Percentiles rank a stretch among this genome's conserved stretches.
Conservation (phyloP, 1,284 basidiomycete genomes). For the Agroathelia rolfsii region DNA sequence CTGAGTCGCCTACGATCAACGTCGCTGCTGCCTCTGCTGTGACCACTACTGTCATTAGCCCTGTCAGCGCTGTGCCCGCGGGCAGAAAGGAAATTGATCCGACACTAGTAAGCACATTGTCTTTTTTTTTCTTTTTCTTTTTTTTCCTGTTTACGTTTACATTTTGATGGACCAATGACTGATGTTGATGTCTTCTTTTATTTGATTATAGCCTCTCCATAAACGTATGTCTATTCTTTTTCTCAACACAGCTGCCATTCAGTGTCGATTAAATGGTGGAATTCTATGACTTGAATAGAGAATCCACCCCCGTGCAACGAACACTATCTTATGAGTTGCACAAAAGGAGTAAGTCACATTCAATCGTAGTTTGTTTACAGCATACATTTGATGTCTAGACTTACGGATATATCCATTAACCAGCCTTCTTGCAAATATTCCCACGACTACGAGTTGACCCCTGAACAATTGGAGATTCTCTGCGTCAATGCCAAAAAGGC, state of each 20-base stretch:
- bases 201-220: slow-evolving; percentile 33
- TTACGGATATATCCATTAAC: slow-evolving; percentile 10
- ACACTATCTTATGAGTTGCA: slow-evolving; percentile 68
- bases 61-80: too few relatives aligned
- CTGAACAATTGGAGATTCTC: slow-evolving; percentile 56
- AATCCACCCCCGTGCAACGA: slow-evolving; percentile 74
- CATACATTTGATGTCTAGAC: slow-evolving; percentile 2
- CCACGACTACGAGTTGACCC: slow-evolving; percentile 61
- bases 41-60: too few relatives aligned
- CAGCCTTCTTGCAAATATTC: slow-evolving; percentile 71
- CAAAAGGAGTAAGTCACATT: slow-evolving; percentile 50
- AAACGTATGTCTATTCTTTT: slow-evolving; percentile 29
- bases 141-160: too few relatives aligned
- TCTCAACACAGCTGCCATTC: slow-evolving; percentile 10
- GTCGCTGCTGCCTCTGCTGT: slow-evolving; percentile 19
- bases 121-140: too few relatives aligned
- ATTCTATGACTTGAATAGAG: slow-evolving; percentile 29
- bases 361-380: neutral
- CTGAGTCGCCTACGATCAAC: slow-evolving; percentile 34
- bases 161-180: too few relatives aligned
- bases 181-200: slow-evolving; percentile 11
- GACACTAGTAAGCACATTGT: slow-evolving; percentile 31
- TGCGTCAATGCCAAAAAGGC: slow-evolving; percentile 70
- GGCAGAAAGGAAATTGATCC: slow-evolving; percentile 44
- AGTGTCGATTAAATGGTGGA: slow-evolving; percentile 10